phyloP scores from a whole-genome alignment of 1,284 basidiomycete genomes.

The Limonomyces culmigenus region DNA sequence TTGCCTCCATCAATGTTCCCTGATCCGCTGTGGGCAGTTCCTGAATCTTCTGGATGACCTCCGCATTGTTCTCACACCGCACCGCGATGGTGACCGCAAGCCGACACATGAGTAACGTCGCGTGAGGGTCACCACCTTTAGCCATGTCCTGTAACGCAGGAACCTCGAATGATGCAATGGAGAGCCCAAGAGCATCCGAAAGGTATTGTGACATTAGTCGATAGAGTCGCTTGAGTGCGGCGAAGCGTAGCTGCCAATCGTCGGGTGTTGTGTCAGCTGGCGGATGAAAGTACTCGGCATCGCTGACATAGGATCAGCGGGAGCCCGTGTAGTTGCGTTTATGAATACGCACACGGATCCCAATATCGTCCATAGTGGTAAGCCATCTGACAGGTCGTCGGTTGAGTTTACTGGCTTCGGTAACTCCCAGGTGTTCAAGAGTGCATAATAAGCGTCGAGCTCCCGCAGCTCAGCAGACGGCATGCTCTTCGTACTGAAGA shows the following conservation, averaged over 20 bases:
- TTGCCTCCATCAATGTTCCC: slow-evolving; percentile 71
- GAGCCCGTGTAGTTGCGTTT: not conserved
- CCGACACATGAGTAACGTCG: slow-evolving; percentile 62
- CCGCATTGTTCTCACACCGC: slow-evolving; percentile 72
- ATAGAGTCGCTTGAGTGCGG: slow-evolving; percentile 68
- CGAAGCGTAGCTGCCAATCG: slow-evolving; percentile 84
- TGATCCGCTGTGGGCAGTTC: slow-evolving; percentile 64
- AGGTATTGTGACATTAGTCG: slow-evolving; percentile 81
- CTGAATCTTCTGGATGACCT: slow-evolving; percentile 76
- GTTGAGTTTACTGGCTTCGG: slow-evolving; percentile 38
- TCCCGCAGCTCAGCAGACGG: slow-evolving; percentile 39
- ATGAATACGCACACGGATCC: slow-evolving; percentile 40
- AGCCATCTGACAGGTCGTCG: slow-evolving; percentile 60
- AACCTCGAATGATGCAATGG: slow-evolving; percentile 54
- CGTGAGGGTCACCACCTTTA: slow-evolving; percentile 48
- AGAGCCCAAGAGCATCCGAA: slow-evolving; percentile 61
- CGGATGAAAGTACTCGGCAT: slow-evolving; percentile 63
- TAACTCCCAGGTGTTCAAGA: slow-evolving; percentile 60
- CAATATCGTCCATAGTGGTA: slow-evolving; percentile 54
- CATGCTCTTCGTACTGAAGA: too few relatives aligned
- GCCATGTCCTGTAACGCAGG: slow-evolving; percentile 73
- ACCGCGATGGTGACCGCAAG: slow-evolving; percentile 88
- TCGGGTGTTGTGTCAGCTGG: slow-evolving; percentile 45
- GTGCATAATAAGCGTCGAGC: slow-evolving; percentile 60
- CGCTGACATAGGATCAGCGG: slow-evolving; percentile 27